Conservation (phyloP, 2,329 filamentous ascomycete genomes). For the Fusarium pseudocircinatum region DNA sequence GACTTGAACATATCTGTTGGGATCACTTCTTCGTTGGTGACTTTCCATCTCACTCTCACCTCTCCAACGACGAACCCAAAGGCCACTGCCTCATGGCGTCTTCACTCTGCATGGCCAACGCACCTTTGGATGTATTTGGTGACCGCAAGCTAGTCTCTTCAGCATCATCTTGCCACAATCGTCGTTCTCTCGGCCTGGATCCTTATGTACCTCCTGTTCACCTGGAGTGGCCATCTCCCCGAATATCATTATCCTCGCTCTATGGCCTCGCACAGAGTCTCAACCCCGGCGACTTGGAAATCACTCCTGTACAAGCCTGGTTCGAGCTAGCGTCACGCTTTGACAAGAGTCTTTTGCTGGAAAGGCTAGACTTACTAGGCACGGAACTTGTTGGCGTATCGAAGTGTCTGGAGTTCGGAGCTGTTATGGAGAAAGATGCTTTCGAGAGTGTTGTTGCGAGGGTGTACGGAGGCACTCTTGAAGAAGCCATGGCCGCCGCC, state of each 20-base stretch:
- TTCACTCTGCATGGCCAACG: conserved; percentile 53
- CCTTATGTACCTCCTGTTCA: conserved; percentile 35
- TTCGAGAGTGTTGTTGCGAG: conserved; percentile 58
- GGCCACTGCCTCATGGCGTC: conserved; percentile 59
- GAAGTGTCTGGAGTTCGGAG: conserved; percentile 59
- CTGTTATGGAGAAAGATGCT: conserved; percentile 55
- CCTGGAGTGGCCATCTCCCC: conserved; percentile 51
- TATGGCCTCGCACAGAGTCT: conserved; percentile 57
- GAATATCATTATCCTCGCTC: conserved; percentile 55
- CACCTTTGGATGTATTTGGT: conserved; percentile 49
- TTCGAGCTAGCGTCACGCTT: conserved; percentile 60
- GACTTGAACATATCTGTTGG: conserved; percentile 64
- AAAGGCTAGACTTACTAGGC: conserved; percentile 51
- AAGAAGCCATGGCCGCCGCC: conserved; percentile 29
- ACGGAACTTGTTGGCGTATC: conserved; percentile 55
- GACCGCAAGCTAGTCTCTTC: conserved; percentile 38
- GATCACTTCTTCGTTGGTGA: conserved; percentile 57
- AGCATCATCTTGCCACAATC: conserved; percentile 27
- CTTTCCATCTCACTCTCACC: conserved; percentile 48
- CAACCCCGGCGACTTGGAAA: conserved; percentile 53
- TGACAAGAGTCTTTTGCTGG: conserved; percentile 51
- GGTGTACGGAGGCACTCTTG: conserved; percentile 48
- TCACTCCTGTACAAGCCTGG: conserved; percentile 64
- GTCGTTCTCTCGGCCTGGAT: conserved; percentile 22
- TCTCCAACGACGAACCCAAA: conserved; percentile 45